Base-by-base conservation (phyloP, 768 basidiomycete genomes). In the Suillus alpinus region DNA sequence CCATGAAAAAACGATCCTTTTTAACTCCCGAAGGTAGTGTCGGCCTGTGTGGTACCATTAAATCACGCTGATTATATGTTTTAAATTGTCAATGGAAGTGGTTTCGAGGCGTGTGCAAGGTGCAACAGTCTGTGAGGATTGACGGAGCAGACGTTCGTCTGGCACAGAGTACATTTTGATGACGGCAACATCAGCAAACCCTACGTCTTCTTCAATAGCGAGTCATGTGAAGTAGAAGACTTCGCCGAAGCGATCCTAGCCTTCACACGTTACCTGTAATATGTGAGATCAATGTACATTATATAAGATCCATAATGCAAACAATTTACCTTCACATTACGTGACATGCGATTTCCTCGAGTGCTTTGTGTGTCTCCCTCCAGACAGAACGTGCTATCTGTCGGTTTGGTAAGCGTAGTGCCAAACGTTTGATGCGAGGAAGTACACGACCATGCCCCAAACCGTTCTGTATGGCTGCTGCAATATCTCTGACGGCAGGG, bases 31-130 rank as follows among this genome's bases (percentile, higher is more conserved):
- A 32, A 9, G 41, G 34, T 9, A 60, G 46, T 13, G 62, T 29
- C 32, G 44, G 23, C 1, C 63, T 67, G 41, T 69, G 63, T 4
- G 66, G 68, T 8, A 67, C 63, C 67, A 73, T 66, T 32, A 66
- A 10, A 73, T 63, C 23, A 66, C 62, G 0, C 67, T 59, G 12
- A 52, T 13, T 36, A 73, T 71, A 2, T 29, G 5, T 10, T 55
- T 62, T 2, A 64, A 41, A 14, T 63, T 44, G 36, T 69, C 36
- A 23, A 71, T 60, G 4, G 36, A 16, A 6, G 67, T 23, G 14
- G 67, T 56, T 37, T 68, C 67, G 12, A 57, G 63, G 57, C 65
- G 65, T 4, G 41, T 31, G 58, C 65, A 67, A 3, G 65, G 40
- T 36, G 60, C 66, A 12, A 71, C 47, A 3, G 66, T 67, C 4